phyloP scores from a whole-genome alignment of 164 flowering plant species.

The Paratinospora sagittata region DNA sequence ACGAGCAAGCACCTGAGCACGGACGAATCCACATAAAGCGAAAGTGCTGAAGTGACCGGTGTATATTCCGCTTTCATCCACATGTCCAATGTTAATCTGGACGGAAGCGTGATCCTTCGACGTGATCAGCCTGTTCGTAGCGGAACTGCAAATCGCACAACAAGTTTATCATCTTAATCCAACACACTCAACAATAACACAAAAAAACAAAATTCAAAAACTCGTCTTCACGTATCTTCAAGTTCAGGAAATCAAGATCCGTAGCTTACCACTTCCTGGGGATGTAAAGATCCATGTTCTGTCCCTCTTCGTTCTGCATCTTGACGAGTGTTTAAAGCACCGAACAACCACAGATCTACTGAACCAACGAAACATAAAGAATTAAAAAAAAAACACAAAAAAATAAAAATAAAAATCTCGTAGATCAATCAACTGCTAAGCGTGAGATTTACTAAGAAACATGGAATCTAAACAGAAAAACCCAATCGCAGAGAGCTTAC shows the following conservation, averaged over 20 bases:
- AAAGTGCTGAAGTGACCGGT: constrained; percentile 54
- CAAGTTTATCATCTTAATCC: neutral
- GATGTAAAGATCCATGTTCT: constrained; percentile 48
- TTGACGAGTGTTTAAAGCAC: constrained; percentile 16
- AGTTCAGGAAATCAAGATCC: neutral
- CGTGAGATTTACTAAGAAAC: too few species aligned
- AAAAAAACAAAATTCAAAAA: too few species aligned
- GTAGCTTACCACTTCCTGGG: constrained; percentile 46
- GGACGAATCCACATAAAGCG: constrained; percentile 71
- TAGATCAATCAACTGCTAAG: too few species aligned
- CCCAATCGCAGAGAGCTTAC: too few species aligned
- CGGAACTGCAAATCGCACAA: constrained; percentile 43
- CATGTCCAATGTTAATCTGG: constrained; percentile 69
- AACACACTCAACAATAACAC: too few species aligned
- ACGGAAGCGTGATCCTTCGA: constrained; percentile 84
- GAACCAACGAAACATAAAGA: neutral
- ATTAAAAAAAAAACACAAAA: neutral
- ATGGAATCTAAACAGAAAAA: too few species aligned
- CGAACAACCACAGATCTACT: neutral
- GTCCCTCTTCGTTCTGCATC: constrained; percentile 58
- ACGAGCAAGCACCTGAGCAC: constrained; percentile 55
- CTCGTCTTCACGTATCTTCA: neutral
- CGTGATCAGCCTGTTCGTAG: constrained; percentile 76
- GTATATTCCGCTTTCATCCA: constrained; percentile 63
- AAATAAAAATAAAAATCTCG: too few species aligned